Evolutionary conservation across 2,329 filamentous ascomycete genomes (phyloP).

Genomic region (Nemania abortiva): DNA sequence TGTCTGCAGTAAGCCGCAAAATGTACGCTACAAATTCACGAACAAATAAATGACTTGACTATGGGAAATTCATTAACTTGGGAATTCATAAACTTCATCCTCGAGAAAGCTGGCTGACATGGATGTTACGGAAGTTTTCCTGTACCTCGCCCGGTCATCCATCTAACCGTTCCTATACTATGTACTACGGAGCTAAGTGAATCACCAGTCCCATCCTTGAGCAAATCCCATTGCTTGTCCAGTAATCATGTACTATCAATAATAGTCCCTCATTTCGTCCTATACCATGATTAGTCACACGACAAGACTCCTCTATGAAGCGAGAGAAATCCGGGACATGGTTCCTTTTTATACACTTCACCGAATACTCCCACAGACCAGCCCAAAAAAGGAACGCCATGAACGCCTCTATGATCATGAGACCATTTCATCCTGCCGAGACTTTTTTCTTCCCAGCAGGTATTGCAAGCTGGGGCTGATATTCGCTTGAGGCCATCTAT

Average conservation of each 20-base stretch:
- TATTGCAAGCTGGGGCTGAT: background rate
- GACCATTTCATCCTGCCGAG: slow-evolving; percentile 14
- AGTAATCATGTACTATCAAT: background rate
- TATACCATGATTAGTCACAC: slow-evolving; percentile 1
- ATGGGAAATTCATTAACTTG: background rate
- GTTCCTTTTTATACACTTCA: slow-evolving; percentile 30
- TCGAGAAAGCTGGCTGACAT: background rate
- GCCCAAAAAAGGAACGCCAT: slow-evolving; percentile 19
- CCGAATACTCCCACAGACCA: slow-evolving; percentile 17
- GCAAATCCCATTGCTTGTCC: background rate
- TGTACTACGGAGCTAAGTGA: background rate
- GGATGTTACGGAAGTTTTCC: background rate
- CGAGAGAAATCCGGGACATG: slow-evolving; percentile 1
- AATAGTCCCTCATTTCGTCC: background rate
- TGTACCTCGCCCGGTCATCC: slow-evolving; percentile 7
- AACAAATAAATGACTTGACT: background rate
- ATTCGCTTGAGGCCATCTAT: background rate
- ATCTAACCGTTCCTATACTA: background rate
- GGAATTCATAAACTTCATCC: slow-evolving; percentile 1
- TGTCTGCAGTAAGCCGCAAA: background rate
- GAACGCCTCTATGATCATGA: slow-evolving; percentile 36
- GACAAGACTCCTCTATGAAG: slow-evolving; percentile 11
- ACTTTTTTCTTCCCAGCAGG: background rate
- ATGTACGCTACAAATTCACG: background rate
- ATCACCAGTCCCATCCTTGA: background rate